Base-by-base conservation (phyloP, 129 eudicot species). In the Kitagawia praeruptora region DNA sequence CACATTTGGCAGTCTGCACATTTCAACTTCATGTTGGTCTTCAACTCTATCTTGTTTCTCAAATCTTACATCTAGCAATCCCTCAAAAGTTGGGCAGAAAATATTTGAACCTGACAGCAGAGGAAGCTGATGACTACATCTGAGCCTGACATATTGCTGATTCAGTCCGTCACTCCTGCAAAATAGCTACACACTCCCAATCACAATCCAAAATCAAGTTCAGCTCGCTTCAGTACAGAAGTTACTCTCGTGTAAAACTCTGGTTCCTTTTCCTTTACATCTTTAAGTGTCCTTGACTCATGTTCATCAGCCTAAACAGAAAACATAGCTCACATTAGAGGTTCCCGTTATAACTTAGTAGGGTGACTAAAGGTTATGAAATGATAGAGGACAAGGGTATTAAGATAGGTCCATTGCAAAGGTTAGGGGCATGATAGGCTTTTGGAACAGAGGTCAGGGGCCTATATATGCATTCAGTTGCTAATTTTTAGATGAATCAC, bases 261-360 rank as follows among this genome's bases (percentile, higher is more conserved):
- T 15, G 97, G 92, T 77, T 94, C 91, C 4, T 81, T 66, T 81
- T 86, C 92, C 82, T 82, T 82, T 83, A 92, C 56, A 64, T 95
- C 94, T 84, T 95, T 94, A 19, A 95, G 90, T 56, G 96, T 86
- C 78, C 69, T 86, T 8, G 88, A 82, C 85, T 95, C 99, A 23
- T 95, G 99, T 79, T 95, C 96, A 84, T 95, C 94, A 13, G 92
- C 97, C 99, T 95, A 80, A 53, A 76, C 48, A 72, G 34, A 54
- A 76, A 78, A 82, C 58, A 3, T 69, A 49, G 58, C 42, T 9
- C 2, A 37, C 10, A 34, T 45, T 51, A 2, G 39, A 3, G 34
- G n/a, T 28, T 73, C 28, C 18, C 58, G 15, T n/a, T 31, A 80
- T n/a, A 73, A 64, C 34, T 16, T 19, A 42, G 53, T 12, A 75